A percentile compares a stretch with the other conserved stretches of the same genome.
Conservation (phyloP, 495 filamentous ascomycete genomes). For the Mycothermus thermophilus region DNA sequence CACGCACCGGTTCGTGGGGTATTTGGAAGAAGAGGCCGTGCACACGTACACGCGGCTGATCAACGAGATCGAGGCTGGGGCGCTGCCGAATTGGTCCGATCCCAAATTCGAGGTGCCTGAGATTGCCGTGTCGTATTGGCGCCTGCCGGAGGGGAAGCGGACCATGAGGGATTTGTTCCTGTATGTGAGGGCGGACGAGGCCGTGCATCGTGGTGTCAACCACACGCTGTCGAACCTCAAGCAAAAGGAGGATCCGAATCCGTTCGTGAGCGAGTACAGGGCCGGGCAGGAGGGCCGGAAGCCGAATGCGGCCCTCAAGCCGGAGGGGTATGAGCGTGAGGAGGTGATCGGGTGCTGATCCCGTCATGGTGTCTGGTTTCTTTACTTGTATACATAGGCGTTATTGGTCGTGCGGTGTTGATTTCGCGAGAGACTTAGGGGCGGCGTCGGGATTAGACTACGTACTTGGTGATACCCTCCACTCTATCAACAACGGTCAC, state of each 20-base stretch:
- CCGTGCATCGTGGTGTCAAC: slow-evolving; percentile 95
- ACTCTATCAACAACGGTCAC: too few relatives aligned
- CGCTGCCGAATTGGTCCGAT: slow-evolving; percentile 62
- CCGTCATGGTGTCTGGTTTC: slow-evolving; percentile 1
- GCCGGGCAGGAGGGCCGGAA: slow-evolving; percentile 31
- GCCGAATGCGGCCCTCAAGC: slow-evolving; percentile 51
- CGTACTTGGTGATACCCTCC: too few relatives aligned
- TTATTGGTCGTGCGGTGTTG: background rate
- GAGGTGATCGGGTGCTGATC: slow-evolving; percentile 65
- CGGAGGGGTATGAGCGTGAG: slow-evolving; percentile 65
- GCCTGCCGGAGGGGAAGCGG: slow-evolving; percentile 71
- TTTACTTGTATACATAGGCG: background rate
- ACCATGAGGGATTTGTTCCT: slow-evolving; percentile 76
- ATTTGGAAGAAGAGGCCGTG: slow-evolving; percentile 93
- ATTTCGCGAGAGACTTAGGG: too few relatives aligned
- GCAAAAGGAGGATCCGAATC: slow-evolving; percentile 76
- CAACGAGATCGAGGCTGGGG: slow-evolving; percentile 68
- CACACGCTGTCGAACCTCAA: slow-evolving; percentile 81
- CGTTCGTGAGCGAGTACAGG: slow-evolving; percentile 67
- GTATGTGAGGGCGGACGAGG: slow-evolving; percentile 79
- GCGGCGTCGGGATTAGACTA: too few relatives aligned
- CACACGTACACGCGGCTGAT: slow-evolving; percentile 87
- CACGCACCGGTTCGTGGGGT: slow-evolving; percentile 92
- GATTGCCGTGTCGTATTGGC: slow-evolving; percentile 81
- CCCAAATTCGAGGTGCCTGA: slow-evolving; percentile 64